Conservation (phyloP, 2,329 filamentous ascomycete genomes). For the Ciborinia camelliae region DNA sequence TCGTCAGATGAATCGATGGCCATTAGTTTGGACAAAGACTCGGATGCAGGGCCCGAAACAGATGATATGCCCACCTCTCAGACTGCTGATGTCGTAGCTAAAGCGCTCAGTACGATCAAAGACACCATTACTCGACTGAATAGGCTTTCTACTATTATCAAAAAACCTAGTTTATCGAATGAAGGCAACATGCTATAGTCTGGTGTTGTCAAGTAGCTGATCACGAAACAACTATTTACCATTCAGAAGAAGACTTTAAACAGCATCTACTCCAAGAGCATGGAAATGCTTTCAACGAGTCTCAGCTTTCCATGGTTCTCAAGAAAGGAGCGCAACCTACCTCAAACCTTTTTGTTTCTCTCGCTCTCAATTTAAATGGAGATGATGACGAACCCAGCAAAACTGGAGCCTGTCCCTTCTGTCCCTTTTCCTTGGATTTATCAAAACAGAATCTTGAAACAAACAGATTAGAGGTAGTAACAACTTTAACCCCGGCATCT, state of each 20-base stretch:
- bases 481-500: not conserved
- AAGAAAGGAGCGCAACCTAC: not conserved
- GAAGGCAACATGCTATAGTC: conserved; percentile 10
- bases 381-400: not conserved
- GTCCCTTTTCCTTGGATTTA: not conserved
- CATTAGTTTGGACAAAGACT: conserved; percentile 7
- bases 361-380: not conserved
- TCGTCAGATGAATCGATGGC: conserved; percentile 11
- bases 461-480: not conserved
- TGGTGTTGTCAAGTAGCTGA: conserved; percentile 8
- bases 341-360: not conserved
- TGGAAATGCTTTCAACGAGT: not conserved
- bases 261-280: not conserved
- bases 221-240: conserved; percentile 3
- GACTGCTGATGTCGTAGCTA: not conserved
- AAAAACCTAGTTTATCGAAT: not conserved
- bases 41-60: not conserved
- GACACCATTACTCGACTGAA: conserved; percentile 1
- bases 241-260: conserved; percentile 3
- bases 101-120: conserved; percentile 1
- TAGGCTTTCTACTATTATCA: conserved; percentile 2
- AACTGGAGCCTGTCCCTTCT: not conserved
- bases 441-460: not conserved
- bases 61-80: not conserved
- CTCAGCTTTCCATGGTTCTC: conserved; percentile 1